These are phyloP conservation scores for Backusella tarrabulga DNA, from an alignment of 192 early-diverging fungal genomes.

Conservation along the genomic window DNA sequence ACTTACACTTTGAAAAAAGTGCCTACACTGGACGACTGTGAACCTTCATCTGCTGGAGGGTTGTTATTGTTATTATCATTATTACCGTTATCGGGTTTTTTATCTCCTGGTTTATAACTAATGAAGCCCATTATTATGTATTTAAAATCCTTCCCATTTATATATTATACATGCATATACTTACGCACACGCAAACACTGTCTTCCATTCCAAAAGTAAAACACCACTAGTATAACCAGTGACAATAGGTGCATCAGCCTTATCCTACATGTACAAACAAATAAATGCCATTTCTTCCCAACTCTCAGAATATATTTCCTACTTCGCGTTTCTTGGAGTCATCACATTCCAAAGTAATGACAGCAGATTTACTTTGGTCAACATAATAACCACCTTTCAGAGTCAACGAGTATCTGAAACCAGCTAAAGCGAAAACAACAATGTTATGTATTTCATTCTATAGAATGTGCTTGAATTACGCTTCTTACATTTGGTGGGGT, in stretches of 20 bases:
- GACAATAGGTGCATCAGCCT: constrained; percentile 7
- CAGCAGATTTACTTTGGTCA: constrained; percentile 23
- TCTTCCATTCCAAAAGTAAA: constrained; percentile 22
- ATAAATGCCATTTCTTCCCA: background rate
- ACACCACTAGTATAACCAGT: constrained; percentile 2
- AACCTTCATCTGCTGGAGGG: background rate
- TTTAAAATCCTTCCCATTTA: background rate
- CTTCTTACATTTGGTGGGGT: constrained; percentile 28
- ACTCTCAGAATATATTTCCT: background rate
- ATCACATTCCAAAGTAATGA: constrained; percentile 36
- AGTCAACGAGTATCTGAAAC: constrained; percentile 20
- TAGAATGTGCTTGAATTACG: background rate
- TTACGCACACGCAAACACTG: constrained; percentile 23
- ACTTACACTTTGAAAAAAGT: constrained; percentile 23
- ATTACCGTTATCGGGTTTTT: constrained; percentile 1
- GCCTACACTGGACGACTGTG: constrained; percentile 1
- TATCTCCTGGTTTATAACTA: constrained; percentile 7
- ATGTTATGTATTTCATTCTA: background rate
- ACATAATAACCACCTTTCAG: constrained; percentile 24
- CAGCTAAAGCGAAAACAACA: constrained; percentile 5
- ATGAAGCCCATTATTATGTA: background rate
- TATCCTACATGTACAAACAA: background rate
- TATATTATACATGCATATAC: background rate
- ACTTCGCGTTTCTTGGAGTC: constrained; percentile 19
- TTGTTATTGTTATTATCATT: background rate